phyloP scores from a whole-genome alignment of 768 basidiomycete species.

The Boletus sp. region DNA sequence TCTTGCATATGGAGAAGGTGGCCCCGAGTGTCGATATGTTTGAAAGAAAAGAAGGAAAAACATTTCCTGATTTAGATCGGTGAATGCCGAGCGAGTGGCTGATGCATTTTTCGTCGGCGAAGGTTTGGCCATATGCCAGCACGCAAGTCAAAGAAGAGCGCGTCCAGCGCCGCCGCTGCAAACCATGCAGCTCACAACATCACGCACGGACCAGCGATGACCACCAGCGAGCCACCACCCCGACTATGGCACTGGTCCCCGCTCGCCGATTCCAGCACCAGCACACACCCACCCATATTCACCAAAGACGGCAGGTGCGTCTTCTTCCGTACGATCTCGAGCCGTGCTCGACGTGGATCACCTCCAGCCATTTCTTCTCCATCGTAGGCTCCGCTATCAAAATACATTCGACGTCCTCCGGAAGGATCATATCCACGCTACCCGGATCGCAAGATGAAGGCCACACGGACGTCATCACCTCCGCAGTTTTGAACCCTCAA shows the following conservation, averaged over 20 bases:
- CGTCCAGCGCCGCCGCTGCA: slow-evolving; percentile 35
- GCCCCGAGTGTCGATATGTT: too few species aligned
- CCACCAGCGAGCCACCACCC: slow-evolving; percentile 1
- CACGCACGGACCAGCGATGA: slow-evolving; percentile 18
- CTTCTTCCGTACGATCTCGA: slow-evolving; percentile 10
- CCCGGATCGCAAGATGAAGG: slow-evolving; percentile 46
- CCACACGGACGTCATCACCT: slow-evolving; percentile 59
- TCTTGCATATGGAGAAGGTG: slow-evolving; percentile 33
- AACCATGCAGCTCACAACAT: slow-evolving; percentile 14
- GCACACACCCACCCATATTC: slow-evolving; percentile 70
- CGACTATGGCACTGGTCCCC: slow-evolving; percentile 59
- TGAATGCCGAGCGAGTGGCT: slow-evolving; percentile 23
- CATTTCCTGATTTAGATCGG: slow-evolving; percentile 19
- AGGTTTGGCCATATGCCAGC: slow-evolving; percentile 27
- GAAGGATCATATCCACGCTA: slow-evolving; percentile 82
- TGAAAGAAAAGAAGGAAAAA: neutral
- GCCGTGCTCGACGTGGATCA: slow-evolving; percentile 6
- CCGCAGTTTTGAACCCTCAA: slow-evolving; percentile 73
- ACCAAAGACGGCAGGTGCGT: slow-evolving; percentile 84
- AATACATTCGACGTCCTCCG: slow-evolving; percentile 78
- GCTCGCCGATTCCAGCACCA: slow-evolving; percentile 66
- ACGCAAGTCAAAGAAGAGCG: slow-evolving; percentile 50
- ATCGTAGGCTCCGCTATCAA: slow-evolving; percentile 79
- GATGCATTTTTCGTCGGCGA: slow-evolving; percentile 22
- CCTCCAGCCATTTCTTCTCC: slow-evolving; percentile 81